phyloP scores from a whole-genome alignment of 345 rosid genomes.

The Limnanthes douglasii region DNA sequence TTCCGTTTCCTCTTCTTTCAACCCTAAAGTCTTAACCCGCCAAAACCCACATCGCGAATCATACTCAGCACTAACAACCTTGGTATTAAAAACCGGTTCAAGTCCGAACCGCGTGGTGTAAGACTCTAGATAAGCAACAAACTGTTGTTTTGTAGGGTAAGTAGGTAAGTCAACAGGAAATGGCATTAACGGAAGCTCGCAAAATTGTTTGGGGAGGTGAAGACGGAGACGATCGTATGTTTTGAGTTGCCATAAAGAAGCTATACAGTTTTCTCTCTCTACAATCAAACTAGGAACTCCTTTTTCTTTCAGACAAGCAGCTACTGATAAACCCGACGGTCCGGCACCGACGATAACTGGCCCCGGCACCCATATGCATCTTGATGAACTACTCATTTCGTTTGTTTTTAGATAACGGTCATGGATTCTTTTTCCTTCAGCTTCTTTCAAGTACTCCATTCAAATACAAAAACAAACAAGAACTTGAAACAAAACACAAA shows the following conservation, averaged over 20 bases:
- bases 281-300: conserved; percentile 49
- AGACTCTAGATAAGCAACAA: conserved; percentile 38
- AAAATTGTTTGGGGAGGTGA: conserved; percentile 78
- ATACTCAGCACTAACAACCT: conserved; percentile 39
- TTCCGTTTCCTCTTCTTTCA: conserved; percentile 23
- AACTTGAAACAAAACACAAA: not conserved
- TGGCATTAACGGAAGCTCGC: conserved; percentile 58
- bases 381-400: not conserved
- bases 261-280: conserved; percentile 51
- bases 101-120: conserved; percentile 28
- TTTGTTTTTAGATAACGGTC: conserved; percentile 15
- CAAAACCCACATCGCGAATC: conserved; percentile 33
- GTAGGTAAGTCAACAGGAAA: conserved; percentile 53
- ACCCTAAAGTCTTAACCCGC: conserved; percentile 36
- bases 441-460: conserved; percentile 33
- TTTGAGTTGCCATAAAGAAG: conserved; percentile 63
- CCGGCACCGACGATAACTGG: conserved; percentile 80
- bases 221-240: conserved; percentile 86
- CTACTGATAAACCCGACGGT: conserved; percentile 62
- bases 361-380: conserved; percentile 24
- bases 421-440: conserved; percentile 34
- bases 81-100: conserved; percentile 29
- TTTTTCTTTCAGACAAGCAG: conserved; percentile 50
- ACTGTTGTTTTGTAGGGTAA: conserved; percentile 71
- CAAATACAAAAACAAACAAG: not conserved